These are phyloP conservation scores for Zasmidium cellare DNA, from an alignment of 2,329 filamentous ascomycete species.

Conservation along the genomic window DNA sequence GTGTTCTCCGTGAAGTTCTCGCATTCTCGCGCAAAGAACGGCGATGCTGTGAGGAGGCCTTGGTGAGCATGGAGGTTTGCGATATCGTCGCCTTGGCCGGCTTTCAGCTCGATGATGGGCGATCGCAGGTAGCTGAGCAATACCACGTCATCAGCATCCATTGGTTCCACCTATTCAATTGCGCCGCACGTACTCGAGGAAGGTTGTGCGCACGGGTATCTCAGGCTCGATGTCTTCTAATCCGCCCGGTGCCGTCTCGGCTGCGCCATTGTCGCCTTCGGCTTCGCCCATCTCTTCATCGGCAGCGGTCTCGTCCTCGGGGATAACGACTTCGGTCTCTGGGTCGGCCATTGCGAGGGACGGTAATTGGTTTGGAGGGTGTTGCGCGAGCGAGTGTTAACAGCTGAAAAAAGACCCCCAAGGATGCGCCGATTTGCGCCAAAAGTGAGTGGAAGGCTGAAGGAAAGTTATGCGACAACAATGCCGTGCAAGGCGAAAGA, in stretches of 20 bases:
- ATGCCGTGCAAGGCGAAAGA: not conserved
- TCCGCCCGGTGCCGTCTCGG: slow-evolving; percentile 37
- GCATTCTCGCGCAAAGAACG: slow-evolving; percentile 68
- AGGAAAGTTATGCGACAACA: not conserved
- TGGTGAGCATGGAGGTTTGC: slow-evolving; percentile 77
- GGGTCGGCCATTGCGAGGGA: slow-evolving; percentile 32
- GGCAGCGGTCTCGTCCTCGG: slow-evolving; percentile 37
- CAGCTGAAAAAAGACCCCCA: not conserved
- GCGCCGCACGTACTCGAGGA: slow-evolving; percentile 44
- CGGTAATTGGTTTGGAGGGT: not conserved
- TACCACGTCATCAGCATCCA: not conserved
- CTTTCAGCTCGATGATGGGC: slow-evolving; percentile 48
- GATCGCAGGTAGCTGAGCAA: slow-evolving; percentile 48
- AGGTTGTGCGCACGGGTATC: slow-evolving; percentile 41
- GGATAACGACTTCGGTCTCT: slow-evolving; percentile 30
- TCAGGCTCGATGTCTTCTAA: slow-evolving; percentile 46
- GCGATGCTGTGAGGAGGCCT: slow-evolving; percentile 70
- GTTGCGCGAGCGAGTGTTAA: not conserved
- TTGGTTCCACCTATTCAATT: not conserved
- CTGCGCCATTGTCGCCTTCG: slow-evolving; percentile 28
- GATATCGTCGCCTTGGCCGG: slow-evolving; percentile 55
- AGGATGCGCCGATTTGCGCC: not conserved
- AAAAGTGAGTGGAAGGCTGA: not conserved
- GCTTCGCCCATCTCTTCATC: slow-evolving; percentile 54
- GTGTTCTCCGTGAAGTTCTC: slow-evolving; percentile 57